A percentile compares a stretch with the other conserved stretches of the same genome.
These are phyloP conservation scores for Chlorella sp. DNA, from an alignment of 139 green algal species.

Conservation along the genomic window DNA sequence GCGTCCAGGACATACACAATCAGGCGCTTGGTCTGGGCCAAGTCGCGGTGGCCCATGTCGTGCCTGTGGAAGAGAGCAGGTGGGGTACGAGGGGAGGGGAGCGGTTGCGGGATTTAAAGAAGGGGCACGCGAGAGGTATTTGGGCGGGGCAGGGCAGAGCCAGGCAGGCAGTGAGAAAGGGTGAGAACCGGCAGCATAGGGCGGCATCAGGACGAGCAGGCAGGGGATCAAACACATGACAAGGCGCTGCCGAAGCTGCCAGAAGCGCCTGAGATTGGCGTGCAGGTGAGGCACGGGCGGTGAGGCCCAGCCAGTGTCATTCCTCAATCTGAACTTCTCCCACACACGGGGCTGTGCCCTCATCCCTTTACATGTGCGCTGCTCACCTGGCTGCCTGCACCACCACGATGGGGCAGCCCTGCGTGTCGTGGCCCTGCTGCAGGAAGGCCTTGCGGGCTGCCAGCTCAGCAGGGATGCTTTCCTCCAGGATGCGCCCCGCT, in stretches of 20 bases:
- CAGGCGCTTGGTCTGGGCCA: conserved; percentile 47
- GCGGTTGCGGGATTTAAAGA: too few relatives aligned
- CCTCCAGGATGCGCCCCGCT: conserved; percentile 42
- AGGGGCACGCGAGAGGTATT: too few relatives aligned
- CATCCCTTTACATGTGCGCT: background rate
- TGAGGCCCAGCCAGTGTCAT: too few relatives aligned
- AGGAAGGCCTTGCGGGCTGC: conserved; percentile 57
- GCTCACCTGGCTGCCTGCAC: conserved; percentile 34
- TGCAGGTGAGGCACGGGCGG: too few relatives aligned
- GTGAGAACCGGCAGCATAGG: background rate
- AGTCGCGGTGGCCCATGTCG: conserved; percentile 22
- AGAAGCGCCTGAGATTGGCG: background rate
- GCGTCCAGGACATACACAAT: conserved; percentile 57
- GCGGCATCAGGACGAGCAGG: background rate
- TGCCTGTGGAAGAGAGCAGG: background rate
- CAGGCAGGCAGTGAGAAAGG: background rate
- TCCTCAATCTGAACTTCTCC: too few relatives aligned
- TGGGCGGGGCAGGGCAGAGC: too few relatives aligned
- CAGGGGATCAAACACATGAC: background rate
- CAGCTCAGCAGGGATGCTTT: conserved; percentile 44
- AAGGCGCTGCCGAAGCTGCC: background rate
- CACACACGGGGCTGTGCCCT: background rate
- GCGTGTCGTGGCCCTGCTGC: conserved; percentile 52
- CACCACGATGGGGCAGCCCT: conserved; percentile 51
- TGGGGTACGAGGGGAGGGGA: background rate